phyloP scores from a whole-genome alignment of 352 stramenopile species.

The Blastocystis sp. region DNA sequence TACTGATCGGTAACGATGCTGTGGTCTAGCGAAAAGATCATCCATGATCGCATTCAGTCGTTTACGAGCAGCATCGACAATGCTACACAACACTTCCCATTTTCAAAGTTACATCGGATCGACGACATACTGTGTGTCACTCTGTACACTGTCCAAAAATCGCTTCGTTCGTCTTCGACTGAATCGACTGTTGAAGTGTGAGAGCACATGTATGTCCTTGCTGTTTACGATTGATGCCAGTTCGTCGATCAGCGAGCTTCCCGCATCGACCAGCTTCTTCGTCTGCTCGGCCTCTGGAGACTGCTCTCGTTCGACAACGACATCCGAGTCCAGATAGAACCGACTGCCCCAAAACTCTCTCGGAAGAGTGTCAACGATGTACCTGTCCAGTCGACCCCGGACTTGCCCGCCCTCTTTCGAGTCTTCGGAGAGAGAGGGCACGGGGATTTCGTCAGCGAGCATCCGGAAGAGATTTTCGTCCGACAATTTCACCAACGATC shows the following conservation, averaged over 20 bases:
- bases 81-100: neutral
- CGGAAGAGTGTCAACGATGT: neutral
- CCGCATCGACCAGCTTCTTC: neutral
- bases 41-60: neutral
- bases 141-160: neutral
- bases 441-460: neutral
- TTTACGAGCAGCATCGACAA: neutral
- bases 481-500: neutral
- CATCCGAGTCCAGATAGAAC: slow-evolving; percentile 1
- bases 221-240: neutral
- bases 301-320: neutral
- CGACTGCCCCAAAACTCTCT: slow-evolving; percentile 17
- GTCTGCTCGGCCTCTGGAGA: too few species aligned
- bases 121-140: neutral
- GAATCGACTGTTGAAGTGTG: neutral
- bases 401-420: neutral
- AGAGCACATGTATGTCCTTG: neutral
- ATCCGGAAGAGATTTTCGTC: slow-evolving; percentile 11
- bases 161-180: slow-evolving; percentile 19
- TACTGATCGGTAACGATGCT: neutral
- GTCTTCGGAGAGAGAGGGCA: neutral
- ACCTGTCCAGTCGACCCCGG: neutral
- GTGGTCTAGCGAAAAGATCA: neutral
- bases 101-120: neutral
- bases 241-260: neutral